Evolutionary conservation across 192 early-diverging fungal species (phyloP).

Genomic region (Backusella macrospora): DNA sequence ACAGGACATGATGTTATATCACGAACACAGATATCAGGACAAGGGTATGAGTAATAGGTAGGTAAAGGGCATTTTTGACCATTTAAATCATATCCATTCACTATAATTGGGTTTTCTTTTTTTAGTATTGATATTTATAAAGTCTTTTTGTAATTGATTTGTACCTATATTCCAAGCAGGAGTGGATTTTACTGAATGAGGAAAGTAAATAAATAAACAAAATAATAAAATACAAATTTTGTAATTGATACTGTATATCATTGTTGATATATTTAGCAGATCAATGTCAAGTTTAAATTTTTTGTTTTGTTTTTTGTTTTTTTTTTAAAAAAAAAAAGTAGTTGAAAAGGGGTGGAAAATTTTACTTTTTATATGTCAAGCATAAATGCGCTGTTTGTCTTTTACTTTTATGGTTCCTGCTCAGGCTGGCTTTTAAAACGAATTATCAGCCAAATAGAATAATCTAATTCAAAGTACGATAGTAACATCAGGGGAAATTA

Average conservation of each 20-base stretch:
- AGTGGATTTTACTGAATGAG: not conserved
- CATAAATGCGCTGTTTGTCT: not conserved
- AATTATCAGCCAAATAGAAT: not conserved
- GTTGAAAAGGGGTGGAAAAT: not conserved
- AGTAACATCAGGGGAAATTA: constrained; percentile 6
- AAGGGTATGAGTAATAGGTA: constrained; percentile 44
- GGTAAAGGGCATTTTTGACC: constrained; percentile 49
- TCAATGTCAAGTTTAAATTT: not conserved
- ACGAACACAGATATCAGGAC: constrained; percentile 54
- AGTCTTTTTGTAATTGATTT: not conserved
- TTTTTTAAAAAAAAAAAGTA: not conserved
- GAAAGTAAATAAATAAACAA: not conserved
- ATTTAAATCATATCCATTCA: constrained; percentile 48
- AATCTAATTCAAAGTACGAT: not conserved
- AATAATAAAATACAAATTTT: not conserved
- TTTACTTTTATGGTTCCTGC: not conserved
- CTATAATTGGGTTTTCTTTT: constrained; percentile 30
- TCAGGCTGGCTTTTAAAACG: not conserved
- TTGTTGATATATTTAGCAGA: not conserved
- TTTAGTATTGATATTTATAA: not conserved
- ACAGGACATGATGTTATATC: constrained; percentile 46
- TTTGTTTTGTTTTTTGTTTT: not conserved
- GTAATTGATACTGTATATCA: constrained; percentile 17
- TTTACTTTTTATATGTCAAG: not conserved
- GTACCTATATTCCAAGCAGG: constrained; percentile 31